Conservation (phyloP, 169 alveolate species). For the Cryptosporidium canis region DNA sequence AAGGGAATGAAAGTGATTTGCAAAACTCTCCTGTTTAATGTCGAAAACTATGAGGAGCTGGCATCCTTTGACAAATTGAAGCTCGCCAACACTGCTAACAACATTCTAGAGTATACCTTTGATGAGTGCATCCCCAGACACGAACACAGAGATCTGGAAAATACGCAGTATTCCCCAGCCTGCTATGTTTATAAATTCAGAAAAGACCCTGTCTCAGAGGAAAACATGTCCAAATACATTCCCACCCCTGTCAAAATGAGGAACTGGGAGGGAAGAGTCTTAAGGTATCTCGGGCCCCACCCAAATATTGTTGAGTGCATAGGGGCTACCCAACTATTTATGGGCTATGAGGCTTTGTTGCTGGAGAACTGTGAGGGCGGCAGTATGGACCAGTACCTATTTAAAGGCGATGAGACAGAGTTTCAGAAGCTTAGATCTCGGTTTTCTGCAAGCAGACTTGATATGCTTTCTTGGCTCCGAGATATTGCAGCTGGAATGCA, state of each 20-base stretch:
- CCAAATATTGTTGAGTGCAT: slow-evolving; percentile 74
- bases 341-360: slow-evolving; percentile 76
- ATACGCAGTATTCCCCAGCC: background rate
- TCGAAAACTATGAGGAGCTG: slow-evolving; percentile 13
- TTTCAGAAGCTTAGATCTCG: slow-evolving; percentile 16
- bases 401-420: background rate
- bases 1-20: slow-evolving; percentile 73
- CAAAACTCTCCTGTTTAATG: slow-evolving; percentile 63
- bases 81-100: background rate
- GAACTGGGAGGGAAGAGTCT: slow-evolving; percentile 77
- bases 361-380: slow-evolving; percentile 78
- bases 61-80: background rate
- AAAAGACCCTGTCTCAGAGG: slow-evolving; percentile 63
- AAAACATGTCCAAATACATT: slow-evolving; percentile 74
- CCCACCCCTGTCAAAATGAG: slow-evolving; percentile 79
- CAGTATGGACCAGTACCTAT: slow-evolving; percentile 76
- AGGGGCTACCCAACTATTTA: slow-evolving; percentile 74
- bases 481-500: slow-evolving; percentile 79
- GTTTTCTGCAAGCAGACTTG: slow-evolving; percentile 71
- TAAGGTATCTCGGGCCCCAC: slow-evolving; percentile 70
- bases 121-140: background rate
- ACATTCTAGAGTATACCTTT: background rate
- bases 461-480: slow-evolving; percentile 75
- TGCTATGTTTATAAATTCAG: slow-evolving; percentile 74
- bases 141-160: background rate